Percentiles rank a stretch among this genome's conserved stretches.
Evolutionary conservation across 2,329 filamentous ascomycete species (phyloP).

Genomic region (Clonostachys chloroleuca): DNA sequence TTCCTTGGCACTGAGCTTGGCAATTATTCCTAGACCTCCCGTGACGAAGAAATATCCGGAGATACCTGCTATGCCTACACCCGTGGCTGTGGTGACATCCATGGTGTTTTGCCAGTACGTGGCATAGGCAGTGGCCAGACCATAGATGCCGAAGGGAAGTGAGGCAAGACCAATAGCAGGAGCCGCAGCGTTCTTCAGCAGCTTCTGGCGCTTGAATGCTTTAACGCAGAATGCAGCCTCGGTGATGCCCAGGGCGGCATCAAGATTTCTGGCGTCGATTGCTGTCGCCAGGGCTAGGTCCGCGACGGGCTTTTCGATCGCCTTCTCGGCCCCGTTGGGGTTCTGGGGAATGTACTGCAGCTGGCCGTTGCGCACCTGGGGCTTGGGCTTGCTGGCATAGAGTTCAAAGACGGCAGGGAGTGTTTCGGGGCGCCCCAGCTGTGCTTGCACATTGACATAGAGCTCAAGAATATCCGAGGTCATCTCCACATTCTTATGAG

Average conservation of each 20-base stretch:
- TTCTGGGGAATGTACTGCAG: constrained; percentile 59
- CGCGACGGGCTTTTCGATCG: constrained; percentile 67
- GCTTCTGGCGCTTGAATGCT: constrained; percentile 64
- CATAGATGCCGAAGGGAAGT: constrained; percentile 66
- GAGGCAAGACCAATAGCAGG: constrained; percentile 53
- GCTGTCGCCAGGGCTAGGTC: constrained; percentile 74
- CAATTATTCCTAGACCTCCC: constrained; percentile 76
- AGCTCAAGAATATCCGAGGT: constrained; percentile 64
- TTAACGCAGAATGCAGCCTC: constrained; percentile 63
- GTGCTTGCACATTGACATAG: constrained; percentile 74
- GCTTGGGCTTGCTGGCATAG: constrained; percentile 78
- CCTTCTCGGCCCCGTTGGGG: constrained; percentile 64
- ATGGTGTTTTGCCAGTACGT: constrained; percentile 59
- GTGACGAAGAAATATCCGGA: constrained; percentile 81
- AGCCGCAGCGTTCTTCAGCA: constrained; percentile 58
- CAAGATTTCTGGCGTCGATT: constrained; percentile 73
- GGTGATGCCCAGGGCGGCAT: constrained; percentile 71
- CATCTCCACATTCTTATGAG: constrained; percentile 75
- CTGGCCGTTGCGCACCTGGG: constrained; percentile 54
- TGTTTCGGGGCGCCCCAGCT: constrained; percentile 68
- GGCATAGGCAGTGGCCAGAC: constrained; percentile 52
- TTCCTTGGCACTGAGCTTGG: constrained; percentile 83
- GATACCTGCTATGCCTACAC: constrained; percentile 74
- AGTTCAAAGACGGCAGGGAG: constrained; percentile 77
- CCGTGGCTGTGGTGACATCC: constrained; percentile 69